These are phyloP conservation scores for Fomitopsis pinicola DNA, from an alignment of 1,284 basidiomycete genomes.

Conservation along the genomic window DNA sequence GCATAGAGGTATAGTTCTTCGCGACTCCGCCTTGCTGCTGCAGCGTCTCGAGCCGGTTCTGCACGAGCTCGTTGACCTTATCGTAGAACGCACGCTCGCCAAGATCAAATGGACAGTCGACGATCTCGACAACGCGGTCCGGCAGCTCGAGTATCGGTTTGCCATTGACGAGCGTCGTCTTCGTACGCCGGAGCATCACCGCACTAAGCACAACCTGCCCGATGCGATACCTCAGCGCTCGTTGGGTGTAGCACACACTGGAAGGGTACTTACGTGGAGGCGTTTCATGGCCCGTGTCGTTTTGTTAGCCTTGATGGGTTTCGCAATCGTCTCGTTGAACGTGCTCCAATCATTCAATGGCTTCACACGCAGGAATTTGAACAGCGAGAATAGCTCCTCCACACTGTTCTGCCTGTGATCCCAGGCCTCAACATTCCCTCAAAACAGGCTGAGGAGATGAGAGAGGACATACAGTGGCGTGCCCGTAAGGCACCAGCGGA, in stretches of 20 bases:
- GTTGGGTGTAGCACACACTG: not conserved
- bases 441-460: not conserved
- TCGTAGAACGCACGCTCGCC: conserved; percentile 84
- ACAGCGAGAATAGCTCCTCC: conserved; percentile 84
- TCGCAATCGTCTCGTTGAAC: conserved; percentile 78
- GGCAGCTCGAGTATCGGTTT: conserved; percentile 87
- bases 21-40: conserved; percentile 50
- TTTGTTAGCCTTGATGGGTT: conserved; percentile 72
- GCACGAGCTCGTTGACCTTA: conserved; percentile 73
- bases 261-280: conserved; percentile 52
- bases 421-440: too few relatives aligned
- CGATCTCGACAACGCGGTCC: conserved; percentile 64
- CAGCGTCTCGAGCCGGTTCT: conserved; percentile 68
- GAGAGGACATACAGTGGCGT: conserved; percentile 70
- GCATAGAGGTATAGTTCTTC: conserved; percentile 79
- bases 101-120: conserved; percentile 69
- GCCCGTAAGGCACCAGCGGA: conserved; percentile 87
- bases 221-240: not conserved
- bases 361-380: conserved; percentile 84
- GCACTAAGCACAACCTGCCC: conserved; percentile 74
- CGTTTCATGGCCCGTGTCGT: conserved; percentile 79
- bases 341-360: conserved; percentile 80
- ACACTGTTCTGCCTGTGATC: conserved; percentile 62
- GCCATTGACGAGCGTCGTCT: conserved; percentile 81
- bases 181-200: conserved; percentile 89